Evolutionary conservation across 2,329 filamentous ascomycete species (phyloP).

Genomic region (Cadophora sp.): DNA sequence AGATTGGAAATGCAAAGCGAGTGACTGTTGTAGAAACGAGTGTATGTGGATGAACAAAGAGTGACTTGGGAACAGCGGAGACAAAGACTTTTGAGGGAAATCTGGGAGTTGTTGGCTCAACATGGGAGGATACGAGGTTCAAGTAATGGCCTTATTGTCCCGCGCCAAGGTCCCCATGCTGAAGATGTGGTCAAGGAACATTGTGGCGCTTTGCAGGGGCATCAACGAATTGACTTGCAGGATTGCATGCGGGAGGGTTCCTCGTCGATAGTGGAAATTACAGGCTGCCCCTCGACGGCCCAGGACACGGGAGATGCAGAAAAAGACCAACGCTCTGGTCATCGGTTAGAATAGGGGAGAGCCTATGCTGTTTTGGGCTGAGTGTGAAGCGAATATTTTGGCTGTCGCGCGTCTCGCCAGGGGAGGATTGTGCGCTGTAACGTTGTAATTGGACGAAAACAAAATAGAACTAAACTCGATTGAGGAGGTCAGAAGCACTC

Average conservation of each 20-base stretch:
- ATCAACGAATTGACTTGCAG: constrained; percentile 8
- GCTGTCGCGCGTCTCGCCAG: not conserved
- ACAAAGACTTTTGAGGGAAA: not conserved
- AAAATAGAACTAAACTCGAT: not conserved
- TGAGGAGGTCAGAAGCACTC: constrained; percentile 10
- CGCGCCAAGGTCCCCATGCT: constrained; percentile 1
- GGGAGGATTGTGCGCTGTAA: not conserved
- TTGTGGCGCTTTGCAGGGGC: constrained; percentile 6
- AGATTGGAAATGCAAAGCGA: not conserved
- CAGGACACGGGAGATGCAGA: not conserved
- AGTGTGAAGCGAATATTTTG: constrained; percentile 1
- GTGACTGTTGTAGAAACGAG: constrained; percentile 16
- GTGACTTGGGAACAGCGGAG: not conserved
- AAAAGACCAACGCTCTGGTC: constrained; percentile 3
- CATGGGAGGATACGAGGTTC: not conserved
- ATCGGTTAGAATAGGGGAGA: not conserved
- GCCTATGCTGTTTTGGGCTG: constrained; percentile 3
- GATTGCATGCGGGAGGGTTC: constrained; percentile 1
- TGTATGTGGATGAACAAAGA: constrained; percentile 15
- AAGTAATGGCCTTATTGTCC: constrained; percentile 6
- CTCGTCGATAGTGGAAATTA: not conserved
- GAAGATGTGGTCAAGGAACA: not conserved
- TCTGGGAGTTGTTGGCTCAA: not conserved
- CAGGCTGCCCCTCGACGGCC: not conserved
- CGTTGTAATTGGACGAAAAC: constrained; percentile 11